phyloP scores from a whole-genome alignment of 1,284 basidiomycete genomes.

The Mycena sp. region DNA sequence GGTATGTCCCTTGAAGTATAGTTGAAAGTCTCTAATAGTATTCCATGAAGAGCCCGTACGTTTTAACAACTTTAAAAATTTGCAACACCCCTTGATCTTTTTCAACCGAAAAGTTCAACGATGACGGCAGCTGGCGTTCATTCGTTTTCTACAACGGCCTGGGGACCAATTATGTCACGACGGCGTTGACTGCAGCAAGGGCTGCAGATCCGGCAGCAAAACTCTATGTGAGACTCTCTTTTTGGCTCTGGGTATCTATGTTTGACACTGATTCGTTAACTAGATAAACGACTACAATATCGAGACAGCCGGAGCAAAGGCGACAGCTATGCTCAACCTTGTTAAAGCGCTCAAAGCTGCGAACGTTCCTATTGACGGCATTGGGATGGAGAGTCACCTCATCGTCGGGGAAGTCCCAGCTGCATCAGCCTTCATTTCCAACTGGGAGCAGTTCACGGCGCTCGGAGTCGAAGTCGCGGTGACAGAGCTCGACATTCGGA shows the following conservation, averaged over 20 bases:
- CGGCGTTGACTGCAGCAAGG: constrained; percentile 52
- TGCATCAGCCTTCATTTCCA: constrained; percentile 46
- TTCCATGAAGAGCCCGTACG: too few species aligned
- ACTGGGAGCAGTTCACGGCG: constrained; percentile 56
- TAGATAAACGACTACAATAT: constrained; percentile 70
- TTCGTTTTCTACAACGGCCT: constrained; percentile 50
- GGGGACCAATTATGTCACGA: constrained; percentile 48
- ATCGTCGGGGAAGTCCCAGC: constrained; percentile 59
- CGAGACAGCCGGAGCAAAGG: constrained; percentile 58
- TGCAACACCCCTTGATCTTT: too few species aligned
- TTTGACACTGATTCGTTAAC: too few species aligned
- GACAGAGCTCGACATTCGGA: constrained; percentile 68
- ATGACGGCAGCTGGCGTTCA: constrained; percentile 61
- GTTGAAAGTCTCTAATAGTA: too few species aligned
- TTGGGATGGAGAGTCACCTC: constrained; percentile 64
- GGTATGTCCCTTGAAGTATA: constrained; percentile 31
- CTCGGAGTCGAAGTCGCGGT: constrained; percentile 66
- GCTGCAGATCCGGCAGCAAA: constrained; percentile 52
- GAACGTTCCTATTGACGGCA: constrained; percentile 62
- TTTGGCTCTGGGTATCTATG: too few species aligned
- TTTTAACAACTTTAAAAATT: too few species aligned
- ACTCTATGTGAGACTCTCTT: constrained; percentile 45
- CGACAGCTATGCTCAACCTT: constrained; percentile 60
- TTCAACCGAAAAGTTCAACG: constrained; percentile 56
- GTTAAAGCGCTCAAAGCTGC: constrained; percentile 54